phyloP scores from a whole-genome alignment of 2,329 filamentous ascomycete genomes.

The Rutstroemia sp. region DNA sequence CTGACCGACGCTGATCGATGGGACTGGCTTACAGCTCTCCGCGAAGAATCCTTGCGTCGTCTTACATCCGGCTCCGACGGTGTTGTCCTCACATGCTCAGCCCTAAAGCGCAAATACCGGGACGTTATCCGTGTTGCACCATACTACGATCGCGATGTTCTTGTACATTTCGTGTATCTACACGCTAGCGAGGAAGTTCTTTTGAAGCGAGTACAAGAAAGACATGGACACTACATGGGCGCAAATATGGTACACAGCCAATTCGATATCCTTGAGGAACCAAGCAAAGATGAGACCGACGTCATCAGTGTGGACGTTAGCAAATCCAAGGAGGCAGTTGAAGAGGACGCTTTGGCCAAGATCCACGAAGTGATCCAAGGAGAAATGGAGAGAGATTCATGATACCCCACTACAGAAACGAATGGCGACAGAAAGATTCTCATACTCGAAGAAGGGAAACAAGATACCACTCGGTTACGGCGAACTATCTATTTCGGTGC shows the following conservation, averaged over 20 bases:
- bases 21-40: constrained; percentile 86
- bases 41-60: constrained; percentile 55
- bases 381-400: constrained; percentile 12
- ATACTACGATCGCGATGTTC: constrained; percentile 65
- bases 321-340: constrained; percentile 49
- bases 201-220: constrained; percentile 63
- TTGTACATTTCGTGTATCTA: constrained; percentile 90
- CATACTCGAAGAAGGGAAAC: background rate
- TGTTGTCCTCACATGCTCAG: constrained; percentile 94
- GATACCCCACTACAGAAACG: background rate
- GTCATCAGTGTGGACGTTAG: constrained; percentile 66
- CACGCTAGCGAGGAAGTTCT: constrained; percentile 69
- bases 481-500: no score
- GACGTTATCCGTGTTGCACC: constrained; percentile 80
- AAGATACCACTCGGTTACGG: no score
- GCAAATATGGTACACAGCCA: constrained; percentile 92
- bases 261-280: constrained; percentile 79
- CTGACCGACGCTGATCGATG: constrained; percentile 90
- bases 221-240: constrained; percentile 91
- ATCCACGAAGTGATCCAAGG: constrained; percentile 32
- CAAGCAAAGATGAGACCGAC: constrained; percentile 61
- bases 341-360: constrained; percentile 49
- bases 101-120: constrained; percentile 93
- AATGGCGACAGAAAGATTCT: background rate
- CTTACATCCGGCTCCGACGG: constrained; percentile 51